Conservation (phyloP, 164 flowering plant genomes). For the Paratinospora sagittata region DNA sequence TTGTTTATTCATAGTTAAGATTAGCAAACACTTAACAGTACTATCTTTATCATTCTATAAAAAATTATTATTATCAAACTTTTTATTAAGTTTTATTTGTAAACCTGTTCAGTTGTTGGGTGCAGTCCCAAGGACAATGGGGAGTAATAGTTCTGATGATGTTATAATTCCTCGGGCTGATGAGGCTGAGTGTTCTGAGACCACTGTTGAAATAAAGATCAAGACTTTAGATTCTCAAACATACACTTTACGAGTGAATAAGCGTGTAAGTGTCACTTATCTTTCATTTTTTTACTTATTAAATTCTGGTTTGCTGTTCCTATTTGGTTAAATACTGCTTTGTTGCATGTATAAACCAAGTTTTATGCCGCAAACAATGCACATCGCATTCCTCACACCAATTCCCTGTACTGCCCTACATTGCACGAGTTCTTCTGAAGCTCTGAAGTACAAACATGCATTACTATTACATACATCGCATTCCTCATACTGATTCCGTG, state of each 20-base stretch:
- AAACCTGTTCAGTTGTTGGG: slow-evolving; percentile 1
- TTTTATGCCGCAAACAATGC: background rate
- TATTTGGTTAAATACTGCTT: background rate
- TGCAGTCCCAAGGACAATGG: slow-evolving; percentile 35
- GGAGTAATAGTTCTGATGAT: slow-evolving; percentile 35
- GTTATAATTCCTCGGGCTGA: slow-evolving; percentile 23
- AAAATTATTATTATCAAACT: background rate
- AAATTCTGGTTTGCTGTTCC: background rate
- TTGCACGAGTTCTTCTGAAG: too few species aligned
- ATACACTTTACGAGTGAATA: slow-evolving; percentile 77
- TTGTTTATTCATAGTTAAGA: background rate
- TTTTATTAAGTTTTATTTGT: background rate
- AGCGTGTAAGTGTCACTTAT: slow-evolving; percentile 40
- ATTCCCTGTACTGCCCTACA: too few species aligned
- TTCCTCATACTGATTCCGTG: background rate
- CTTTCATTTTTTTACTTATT: background rate
- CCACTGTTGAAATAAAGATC: slow-evolving; percentile 79
- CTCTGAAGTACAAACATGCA: too few species aligned
- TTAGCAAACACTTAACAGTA: background rate
- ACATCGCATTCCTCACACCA: too few species aligned
- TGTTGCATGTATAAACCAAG: background rate
- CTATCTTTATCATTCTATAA: background rate
- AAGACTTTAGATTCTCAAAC: slow-evolving; percentile 90
- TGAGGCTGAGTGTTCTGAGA: slow-evolving; percentile 47
- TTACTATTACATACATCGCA: background rate